phyloP scores from a whole-genome alignment of 345 rosid species.

The Microthlaspi erraticum region DNA sequence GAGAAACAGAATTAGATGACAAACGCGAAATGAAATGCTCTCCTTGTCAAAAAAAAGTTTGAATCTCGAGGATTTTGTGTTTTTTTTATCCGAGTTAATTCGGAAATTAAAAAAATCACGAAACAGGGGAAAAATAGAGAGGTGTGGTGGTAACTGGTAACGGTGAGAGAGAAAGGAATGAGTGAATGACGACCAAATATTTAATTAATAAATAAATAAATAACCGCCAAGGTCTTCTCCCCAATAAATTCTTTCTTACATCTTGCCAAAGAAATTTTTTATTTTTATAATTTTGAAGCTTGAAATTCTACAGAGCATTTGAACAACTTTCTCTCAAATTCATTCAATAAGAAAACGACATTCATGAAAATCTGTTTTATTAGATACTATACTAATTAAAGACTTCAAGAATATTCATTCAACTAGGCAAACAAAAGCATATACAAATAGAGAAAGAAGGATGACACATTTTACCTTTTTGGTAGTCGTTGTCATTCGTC shows the following conservation, averaged over 20 bases:
- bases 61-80: conserved; percentile 32
- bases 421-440: conserved; percentile 25
- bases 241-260: neutral
- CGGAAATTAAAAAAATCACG: conserved; percentile 17
- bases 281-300: too few relatives aligned
- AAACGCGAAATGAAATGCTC: conserved; percentile 29
- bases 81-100: neutral
- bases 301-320: neutral
- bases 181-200: neutral
- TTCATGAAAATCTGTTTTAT: neutral
- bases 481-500: conserved; percentile 35
- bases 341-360: too few relatives aligned
- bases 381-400: neutral
- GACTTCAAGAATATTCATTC: conserved; percentile 30
- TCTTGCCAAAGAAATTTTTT: neutral
- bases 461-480: conserved; percentile 39
- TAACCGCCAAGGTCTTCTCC: conserved; percentile 35
- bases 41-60: conserved; percentile 16
- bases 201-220: neutral
- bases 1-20: conserved; percentile 16
- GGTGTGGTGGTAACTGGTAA: conserved; percentile 16
- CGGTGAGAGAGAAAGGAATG: conserved; percentile 20
- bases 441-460: conserved; percentile 2
- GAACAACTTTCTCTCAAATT: neutral
- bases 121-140: neutral